phyloP scores from a whole-genome alignment of 2,329 filamentous ascomycete species.

The Aspergillus brunneoviolaceus region DNA sequence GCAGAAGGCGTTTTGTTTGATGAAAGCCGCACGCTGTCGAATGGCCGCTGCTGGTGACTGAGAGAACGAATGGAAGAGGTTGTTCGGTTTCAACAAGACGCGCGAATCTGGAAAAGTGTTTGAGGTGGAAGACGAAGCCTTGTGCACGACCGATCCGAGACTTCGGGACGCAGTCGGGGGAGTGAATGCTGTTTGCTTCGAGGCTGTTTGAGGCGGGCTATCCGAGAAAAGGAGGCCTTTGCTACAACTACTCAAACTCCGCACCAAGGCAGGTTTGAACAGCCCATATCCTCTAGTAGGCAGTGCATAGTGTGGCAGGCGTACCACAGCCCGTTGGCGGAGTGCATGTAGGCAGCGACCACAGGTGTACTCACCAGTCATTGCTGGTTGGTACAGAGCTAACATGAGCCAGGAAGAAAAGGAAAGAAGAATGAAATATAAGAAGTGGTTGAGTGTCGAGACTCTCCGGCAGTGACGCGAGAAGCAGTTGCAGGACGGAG shows the following conservation, averaged over 20 bases:
- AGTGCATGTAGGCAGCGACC: constrained; percentile 41
- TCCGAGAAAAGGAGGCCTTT: constrained; percentile 22
- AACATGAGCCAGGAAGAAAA: not conserved
- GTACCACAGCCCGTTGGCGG: constrained; percentile 26
- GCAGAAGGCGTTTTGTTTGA: constrained; percentile 90
- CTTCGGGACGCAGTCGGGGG: constrained; percentile 11
- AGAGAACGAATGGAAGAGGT: constrained; percentile 92
- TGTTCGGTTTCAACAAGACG: constrained; percentile 64
- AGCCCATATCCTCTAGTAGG: constrained; percentile 25
- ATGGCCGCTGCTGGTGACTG: constrained; percentile 87
- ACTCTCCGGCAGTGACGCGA: not conserved
- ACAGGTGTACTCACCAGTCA: constrained; percentile 44
- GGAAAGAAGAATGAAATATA: not conserved
- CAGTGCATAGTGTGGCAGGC: constrained; percentile 17
- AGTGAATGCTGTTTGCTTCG: constrained; percentile 16
- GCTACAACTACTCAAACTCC: constrained; percentile 30
- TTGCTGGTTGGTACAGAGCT: constrained; percentile 23
- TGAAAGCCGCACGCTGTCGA: constrained; percentile 81
- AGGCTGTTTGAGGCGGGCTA: constrained; percentile 17
- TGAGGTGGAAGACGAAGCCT: constrained; percentile 27
- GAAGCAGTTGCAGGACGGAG: not conserved
- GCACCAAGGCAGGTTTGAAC: constrained; percentile 23
- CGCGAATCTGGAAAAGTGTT: constrained; percentile 26
- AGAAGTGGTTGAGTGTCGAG: not conserved
- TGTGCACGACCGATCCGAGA: constrained; percentile 25